Percentiles rank a stretch among this genome's conserved stretches.
phyloP scores from a whole-genome alignment of 495 filamentous ascomycete genomes.

The Daldinia grandis region DNA sequence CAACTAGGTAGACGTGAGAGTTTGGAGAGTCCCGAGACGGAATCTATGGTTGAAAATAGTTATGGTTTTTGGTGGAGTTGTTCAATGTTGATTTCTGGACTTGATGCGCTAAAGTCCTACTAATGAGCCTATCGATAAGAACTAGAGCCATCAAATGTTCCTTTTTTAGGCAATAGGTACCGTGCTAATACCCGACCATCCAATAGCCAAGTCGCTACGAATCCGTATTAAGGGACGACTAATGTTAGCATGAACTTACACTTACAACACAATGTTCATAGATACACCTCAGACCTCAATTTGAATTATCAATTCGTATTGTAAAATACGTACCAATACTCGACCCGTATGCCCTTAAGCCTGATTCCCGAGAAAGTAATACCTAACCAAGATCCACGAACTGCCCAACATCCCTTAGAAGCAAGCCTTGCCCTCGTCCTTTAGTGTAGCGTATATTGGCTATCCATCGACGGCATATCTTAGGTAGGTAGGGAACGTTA shows the following conservation, averaged over 20 bases:
- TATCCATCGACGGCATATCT: not conserved
- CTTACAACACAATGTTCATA: not conserved
- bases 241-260: no score
- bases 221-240: not conserved
- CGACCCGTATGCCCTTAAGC: not conserved
- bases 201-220: not conserved
- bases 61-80: constrained; percentile 16
- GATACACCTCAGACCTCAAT: no score
- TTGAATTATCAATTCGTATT: no score
- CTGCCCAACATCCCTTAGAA: not conserved
- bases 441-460: not conserved
- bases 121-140: constrained; percentile 19
- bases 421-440: not conserved
- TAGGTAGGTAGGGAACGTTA: not conserved
- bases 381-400: not conserved
- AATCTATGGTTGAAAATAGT: not conserved
- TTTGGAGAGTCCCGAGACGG: not conserved
- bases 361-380: not conserved
- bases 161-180: not conserved
- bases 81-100: constrained; percentile 18
- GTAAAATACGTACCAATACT: not conserved
- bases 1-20: not conserved
- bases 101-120: constrained; percentile 6
- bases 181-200: not conserved
- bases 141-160: not conserved